These are phyloP conservation scores for Colletotrichum navitas DNA, from an alignment of 2,329 filamentous ascomycete genomes.

Conservation along the genomic window DNA sequence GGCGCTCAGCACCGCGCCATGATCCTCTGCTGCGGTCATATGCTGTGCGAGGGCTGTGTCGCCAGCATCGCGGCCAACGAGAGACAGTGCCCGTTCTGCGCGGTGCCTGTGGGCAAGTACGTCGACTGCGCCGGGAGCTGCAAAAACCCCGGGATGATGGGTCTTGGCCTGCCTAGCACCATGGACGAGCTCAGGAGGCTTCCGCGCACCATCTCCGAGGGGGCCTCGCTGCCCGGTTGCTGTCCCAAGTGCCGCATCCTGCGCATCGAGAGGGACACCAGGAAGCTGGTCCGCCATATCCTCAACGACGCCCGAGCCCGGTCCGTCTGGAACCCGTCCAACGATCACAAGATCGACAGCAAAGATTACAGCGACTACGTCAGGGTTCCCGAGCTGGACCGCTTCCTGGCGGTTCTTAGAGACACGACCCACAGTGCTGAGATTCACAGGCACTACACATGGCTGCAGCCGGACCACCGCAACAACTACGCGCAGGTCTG, in stretches of 20 bases:
- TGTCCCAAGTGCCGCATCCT: conserved; percentile 28
- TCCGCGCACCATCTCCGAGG: conserved; percentile 35
- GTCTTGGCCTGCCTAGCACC: conserved; percentile 15
- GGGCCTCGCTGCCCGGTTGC: conserved; percentile 25
- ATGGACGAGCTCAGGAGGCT: conserved; percentile 22
- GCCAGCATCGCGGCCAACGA: conserved; percentile 22
- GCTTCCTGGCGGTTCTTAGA: conserved; percentile 10
- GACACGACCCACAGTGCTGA: conserved; percentile 1
- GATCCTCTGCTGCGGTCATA: conserved; percentile 40
- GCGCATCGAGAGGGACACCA: conserved; percentile 21
- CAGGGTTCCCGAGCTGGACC: conserved; percentile 31
- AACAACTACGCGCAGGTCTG: neutral
- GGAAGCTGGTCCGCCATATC: conserved; percentile 14
- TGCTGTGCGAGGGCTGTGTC: conserved; percentile 34
- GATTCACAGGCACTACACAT: conserved; percentile 25
- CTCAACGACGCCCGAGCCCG: conserved; percentile 25
- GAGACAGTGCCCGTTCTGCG: conserved; percentile 36
- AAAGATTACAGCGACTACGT: conserved; percentile 13
- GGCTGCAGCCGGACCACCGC: conserved; percentile 12
- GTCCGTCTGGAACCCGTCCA: conserved; percentile 21
- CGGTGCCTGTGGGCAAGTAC: conserved; percentile 28
- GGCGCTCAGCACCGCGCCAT: conserved; percentile 29
- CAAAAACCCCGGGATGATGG: conserved; percentile 7
- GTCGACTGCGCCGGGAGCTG: conserved; percentile 23
- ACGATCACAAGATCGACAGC: conserved; percentile 6